Conservation (phyloP, 2,329 filamentous ascomycete genomes). For the Beauveria australis region DNA sequence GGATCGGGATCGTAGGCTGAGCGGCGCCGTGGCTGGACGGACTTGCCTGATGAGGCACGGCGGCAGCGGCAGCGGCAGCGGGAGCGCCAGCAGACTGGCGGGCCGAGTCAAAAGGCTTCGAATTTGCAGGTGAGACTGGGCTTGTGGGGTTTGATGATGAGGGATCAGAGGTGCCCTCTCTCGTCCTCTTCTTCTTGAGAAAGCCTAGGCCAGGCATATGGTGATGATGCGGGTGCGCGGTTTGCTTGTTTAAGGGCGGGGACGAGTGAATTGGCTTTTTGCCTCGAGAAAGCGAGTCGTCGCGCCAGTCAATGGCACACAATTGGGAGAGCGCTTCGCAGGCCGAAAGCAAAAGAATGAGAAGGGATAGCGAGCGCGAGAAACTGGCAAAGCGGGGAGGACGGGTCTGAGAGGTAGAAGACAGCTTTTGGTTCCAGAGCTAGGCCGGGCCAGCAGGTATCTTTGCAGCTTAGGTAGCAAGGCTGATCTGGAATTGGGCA, state of each 20-base stretch:
- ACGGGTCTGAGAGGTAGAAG: not conserved
- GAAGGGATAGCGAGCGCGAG: conserved; percentile 10
- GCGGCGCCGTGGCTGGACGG: conserved; percentile 15
- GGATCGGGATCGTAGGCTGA: conserved; percentile 15
- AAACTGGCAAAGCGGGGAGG: conserved; percentile 2
- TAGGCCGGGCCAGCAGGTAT: not conserved
- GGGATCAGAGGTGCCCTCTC: conserved; percentile 70
- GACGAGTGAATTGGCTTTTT: not conserved
- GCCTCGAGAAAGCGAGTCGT: not conserved
- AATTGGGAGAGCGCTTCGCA: not conserved
- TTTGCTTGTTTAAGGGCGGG: not conserved
- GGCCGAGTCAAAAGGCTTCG: conserved; percentile 39
- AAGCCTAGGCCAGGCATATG: conserved; percentile 91
- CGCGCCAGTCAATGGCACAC: conserved; percentile 4
- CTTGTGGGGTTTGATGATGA: conserved; percentile 59
- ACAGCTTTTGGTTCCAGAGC: not conserved
- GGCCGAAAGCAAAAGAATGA: conserved; percentile 6
- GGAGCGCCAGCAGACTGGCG: conserved; percentile 25
- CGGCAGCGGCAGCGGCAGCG: not conserved
- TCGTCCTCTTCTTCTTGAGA: conserved; percentile 97
- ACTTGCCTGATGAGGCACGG: conserved; percentile 6
- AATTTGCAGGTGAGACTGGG: conserved; percentile 47
- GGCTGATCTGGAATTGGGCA: not conserved
- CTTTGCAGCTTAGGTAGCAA: not conserved
- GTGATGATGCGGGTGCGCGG: conserved; percentile 3